Base-by-base conservation (phyloP, 1,284 basidiomycete species). In the Malassezia psittaci region DNA sequence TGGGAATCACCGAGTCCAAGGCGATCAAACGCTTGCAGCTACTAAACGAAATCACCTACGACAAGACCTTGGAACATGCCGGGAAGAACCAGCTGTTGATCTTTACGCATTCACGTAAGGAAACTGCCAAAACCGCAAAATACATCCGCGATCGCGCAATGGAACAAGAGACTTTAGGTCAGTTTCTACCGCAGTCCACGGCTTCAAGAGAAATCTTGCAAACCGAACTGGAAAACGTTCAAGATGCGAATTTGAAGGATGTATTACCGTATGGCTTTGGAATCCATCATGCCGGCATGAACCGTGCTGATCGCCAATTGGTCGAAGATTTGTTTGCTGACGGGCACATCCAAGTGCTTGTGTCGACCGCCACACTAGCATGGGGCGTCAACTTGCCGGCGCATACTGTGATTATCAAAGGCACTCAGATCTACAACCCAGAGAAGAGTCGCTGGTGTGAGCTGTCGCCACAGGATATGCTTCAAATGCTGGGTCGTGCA, bases 301-400 rank as follows among this genome's bases (percentile, higher is more conserved):
- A 83, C n/a, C 80, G 90, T 57, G 88, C 88, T 61, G 93, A 98
- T 66, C 85, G 94, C 73, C 84, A 83, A 12, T 82, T 90, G 5
- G 90, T 96, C 24, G 94, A 98, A 74, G 93, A 94, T 61, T 80
- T 98, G 12, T 99, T 99, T 75, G 84, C 85, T 16, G 88, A 93
- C 54, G 88, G 90, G 1, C 85, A 89, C 38, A 81, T 99, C 24
- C 90, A 96, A 72, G 93, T 98, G 0, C 80, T 99, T 29, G 88
- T 96, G 45, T 96, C 89, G 73, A 99, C 94, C 0, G 94, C 93
- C 5, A 98, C 94, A 0, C 83, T 99, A 13, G 93, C 94, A 0
- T 98, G 94, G 94, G 94, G 94, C 80, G 93, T 98, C 77, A 98
- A 98, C 75, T 78, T 98, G 1, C 94, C 94, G 1, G 93, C 93